phyloP scores from a whole-genome alignment of 2,329 filamentous ascomycete species.

The Aspergillus sp. region DNA sequence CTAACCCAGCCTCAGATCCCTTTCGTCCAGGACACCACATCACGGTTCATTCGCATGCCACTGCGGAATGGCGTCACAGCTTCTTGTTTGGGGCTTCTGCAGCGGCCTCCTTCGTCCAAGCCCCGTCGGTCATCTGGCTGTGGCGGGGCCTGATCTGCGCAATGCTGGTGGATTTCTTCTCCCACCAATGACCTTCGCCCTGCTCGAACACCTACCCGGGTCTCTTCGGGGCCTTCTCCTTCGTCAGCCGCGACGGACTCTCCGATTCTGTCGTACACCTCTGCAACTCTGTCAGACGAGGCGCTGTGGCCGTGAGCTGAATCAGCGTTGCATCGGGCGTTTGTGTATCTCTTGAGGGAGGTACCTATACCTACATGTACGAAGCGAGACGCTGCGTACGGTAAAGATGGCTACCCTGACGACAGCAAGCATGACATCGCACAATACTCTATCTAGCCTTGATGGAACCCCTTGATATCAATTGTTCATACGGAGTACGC shows the following conservation, averaged over 20 bases:
- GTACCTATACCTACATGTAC: too few relatives aligned
- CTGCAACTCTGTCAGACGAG: not conserved
- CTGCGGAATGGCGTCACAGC: slow-evolving; percentile 23
- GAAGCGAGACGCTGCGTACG: too few relatives aligned
- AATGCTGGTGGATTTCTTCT: slow-evolving; percentile 7
- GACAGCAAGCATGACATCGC: too few relatives aligned
- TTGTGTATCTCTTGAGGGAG: too few relatives aligned
- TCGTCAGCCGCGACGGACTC: not conserved
- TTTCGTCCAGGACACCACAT: slow-evolving; percentile 4
- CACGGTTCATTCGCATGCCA: slow-evolving; percentile 9
- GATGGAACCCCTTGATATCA: not conserved
- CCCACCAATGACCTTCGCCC: slow-evolving; percentile 10
- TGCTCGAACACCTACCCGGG: slow-evolving; percentile 8
- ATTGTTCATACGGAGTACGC: too few relatives aligned
- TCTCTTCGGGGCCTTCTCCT: slow-evolving; percentile 11
- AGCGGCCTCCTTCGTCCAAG: slow-evolving; percentile 6
- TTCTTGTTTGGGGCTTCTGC: slow-evolving; percentile 20
- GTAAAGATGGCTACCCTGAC: too few relatives aligned
- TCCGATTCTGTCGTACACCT: too few relatives aligned
- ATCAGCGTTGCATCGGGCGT: not conserved
- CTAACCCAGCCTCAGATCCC: slow-evolving; percentile 3
- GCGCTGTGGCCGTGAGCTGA: not conserved
- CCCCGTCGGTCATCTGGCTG: slow-evolving; percentile 1
- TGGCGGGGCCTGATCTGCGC: slow-evolving; percentile 13
- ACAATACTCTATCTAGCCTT: too few relatives aligned